Evolutionary conservation across 495 filamentous ascomycete species (phyloP), one percentile per base, ranked within the genome.

Genomic region (Chaetomium tenue): DNA sequence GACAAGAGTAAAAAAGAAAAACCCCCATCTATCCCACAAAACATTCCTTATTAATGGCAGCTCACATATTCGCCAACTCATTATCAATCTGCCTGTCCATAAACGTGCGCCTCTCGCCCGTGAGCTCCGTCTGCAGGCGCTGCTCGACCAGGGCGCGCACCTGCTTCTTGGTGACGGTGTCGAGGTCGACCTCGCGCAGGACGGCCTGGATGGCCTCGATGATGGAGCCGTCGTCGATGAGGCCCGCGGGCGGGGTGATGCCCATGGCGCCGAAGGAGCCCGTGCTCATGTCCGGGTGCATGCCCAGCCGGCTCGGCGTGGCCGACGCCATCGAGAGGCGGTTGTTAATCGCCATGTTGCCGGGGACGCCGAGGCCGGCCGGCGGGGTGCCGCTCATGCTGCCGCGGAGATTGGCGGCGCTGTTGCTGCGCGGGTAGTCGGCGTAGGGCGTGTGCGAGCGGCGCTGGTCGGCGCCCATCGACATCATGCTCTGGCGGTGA

Each of bases 101-200:
- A 80, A 94, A 97, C 26, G 83, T 83, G 66, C 88, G 84, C 72
- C 90, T 88, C 68, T 97, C 92, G 22, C 90, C 93, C 3, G 83
- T 79, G 63, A 97, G 79, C 66, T 95, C 89, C 13, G 90, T 93
- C 78, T 96, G 92, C 57, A 98, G 77, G 70, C 92, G 83, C 76
- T 96, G 91, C 79, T 98, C 94, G 28, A 96, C 92, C 55, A 97
- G 82, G 15, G 89, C 92, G 56, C 91, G 84, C 61, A 94, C 90
- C 82, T 98, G 94, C 79, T 98, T 98, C 86, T 98, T 98, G 20
- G 94, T 98, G 39, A 98, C 91, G 18, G 82, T 93, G 74, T 98
- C 94, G 23, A 98, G 78, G 77, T 98, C 92, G 3, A 97, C 92
- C 71, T 96, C 93, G n/a, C 83, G 78, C 64, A 98, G 79, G 71